phyloP scores from a whole-genome alignment of 164 flowering plant species.

The Malania oleifera region DNA sequence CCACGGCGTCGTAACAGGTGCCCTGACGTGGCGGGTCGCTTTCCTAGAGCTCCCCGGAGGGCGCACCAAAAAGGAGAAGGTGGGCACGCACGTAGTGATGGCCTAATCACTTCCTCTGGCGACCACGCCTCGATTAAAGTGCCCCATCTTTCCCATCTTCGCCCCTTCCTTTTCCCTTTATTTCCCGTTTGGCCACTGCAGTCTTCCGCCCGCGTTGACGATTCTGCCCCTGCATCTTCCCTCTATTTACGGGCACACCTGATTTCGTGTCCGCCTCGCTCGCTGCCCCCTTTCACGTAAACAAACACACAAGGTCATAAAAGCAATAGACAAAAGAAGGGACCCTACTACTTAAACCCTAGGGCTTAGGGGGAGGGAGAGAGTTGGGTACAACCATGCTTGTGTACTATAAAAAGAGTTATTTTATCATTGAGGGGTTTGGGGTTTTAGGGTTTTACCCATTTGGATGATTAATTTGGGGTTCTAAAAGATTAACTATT shows the following conservation, averaged over 20 bases:
- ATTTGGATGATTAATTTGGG: neutral
- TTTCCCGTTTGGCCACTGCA: conserved; percentile 14
- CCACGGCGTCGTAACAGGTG: conserved; percentile 14
- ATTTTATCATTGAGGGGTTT: conserved; percentile 14
- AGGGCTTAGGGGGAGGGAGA: neutral
- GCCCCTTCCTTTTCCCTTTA: conserved; percentile 8
- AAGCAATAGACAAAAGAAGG: conserved; percentile 1
- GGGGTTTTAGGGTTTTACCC: conserved; percentile 2
- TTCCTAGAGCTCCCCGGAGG: conserved; percentile 9
- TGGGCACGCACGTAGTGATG: too few relatives aligned
- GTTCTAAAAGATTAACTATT: too few relatives aligned
- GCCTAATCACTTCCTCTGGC: conserved; percentile 36
- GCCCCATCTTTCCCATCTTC: conserved; percentile 3
- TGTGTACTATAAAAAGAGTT: conserved; percentile 8
- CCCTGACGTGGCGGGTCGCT: conserved; percentile 38
- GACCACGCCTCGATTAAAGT: conserved; percentile 29
- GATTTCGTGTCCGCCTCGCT: conserved; percentile 3
- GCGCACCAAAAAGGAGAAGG: conserved; percentile 19
- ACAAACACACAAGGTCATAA: conserved; percentile 12
- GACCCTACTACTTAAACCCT: neutral
- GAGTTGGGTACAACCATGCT: conserved; percentile 15
- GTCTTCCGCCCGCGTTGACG: neutral
- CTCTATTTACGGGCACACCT: neutral
- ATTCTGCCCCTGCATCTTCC: neutral
- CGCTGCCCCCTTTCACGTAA: conserved; percentile 11